phyloP scores from a whole-genome alignment of 2,329 filamentous ascomycete species.

The Botryosphaeria agaves region DNA sequence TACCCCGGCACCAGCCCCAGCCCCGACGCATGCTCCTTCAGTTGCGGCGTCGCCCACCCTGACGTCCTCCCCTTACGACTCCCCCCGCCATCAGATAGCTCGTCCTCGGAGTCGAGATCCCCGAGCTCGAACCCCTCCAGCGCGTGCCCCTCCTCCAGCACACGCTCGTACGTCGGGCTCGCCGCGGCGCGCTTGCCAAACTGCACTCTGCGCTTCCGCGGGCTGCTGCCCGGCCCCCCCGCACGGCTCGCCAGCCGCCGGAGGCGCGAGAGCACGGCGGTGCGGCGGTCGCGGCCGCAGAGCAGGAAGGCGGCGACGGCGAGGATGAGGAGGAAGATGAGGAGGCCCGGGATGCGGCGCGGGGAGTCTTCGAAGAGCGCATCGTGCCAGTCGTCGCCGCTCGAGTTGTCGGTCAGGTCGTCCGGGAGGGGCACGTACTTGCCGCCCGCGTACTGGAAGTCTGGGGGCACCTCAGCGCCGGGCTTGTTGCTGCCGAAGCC shows the following conservation, averaged over 20 bases:
- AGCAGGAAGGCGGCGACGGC: slow-evolving; percentile 54
- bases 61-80: slow-evolving; percentile 42
- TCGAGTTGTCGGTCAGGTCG: slow-evolving; percentile 24
- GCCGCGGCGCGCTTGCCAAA: slow-evolving; percentile 44
- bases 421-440: slow-evolving; percentile 25
- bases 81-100: slow-evolving; percentile 16
- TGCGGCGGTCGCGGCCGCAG: slow-evolving; percentile 60
- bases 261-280: slow-evolving; percentile 36
- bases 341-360: slow-evolving; percentile 52
- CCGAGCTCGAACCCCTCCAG: slow-evolving; percentile 61
- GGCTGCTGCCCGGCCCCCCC: slow-evolving; percentile 15
- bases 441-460: slow-evolving; percentile 69
- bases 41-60: slow-evolving; percentile 50
- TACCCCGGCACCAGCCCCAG: too few relatives aligned
- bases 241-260: slow-evolving; percentile 28
- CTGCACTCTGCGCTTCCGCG: slow-evolving; percentile 10
- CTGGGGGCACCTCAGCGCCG: slow-evolving; percentile 44
- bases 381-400: slow-evolving; percentile 35
- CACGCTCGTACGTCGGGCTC: slow-evolving; percentile 52
- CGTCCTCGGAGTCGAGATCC: slow-evolving; percentile 43
- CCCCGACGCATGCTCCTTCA: slow-evolving; percentile 10
- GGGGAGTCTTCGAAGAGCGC: slow-evolving; percentile 45
- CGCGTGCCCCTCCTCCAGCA: slow-evolving; percentile 63
- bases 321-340: slow-evolving; percentile 63
- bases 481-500: slow-evolving; percentile 81